phyloP scores from a whole-genome alignment of 1,284 basidiomycete species.

The Paramarasmius palmivorus region DNA sequence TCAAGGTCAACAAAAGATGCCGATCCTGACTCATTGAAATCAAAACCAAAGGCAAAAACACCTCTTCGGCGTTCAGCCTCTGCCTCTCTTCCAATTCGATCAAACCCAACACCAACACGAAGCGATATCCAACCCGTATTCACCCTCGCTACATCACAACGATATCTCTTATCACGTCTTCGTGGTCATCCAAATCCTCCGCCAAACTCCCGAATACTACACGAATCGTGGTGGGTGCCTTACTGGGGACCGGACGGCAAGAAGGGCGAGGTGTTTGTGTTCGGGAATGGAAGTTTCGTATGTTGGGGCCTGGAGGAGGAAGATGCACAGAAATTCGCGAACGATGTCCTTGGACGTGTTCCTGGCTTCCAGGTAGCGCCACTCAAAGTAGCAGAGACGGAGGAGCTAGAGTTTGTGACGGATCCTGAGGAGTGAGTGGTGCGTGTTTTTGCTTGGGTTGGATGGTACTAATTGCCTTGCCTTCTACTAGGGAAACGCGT shows the following conservation, averaged over 20 bases:
- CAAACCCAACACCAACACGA: constrained; percentile 77
- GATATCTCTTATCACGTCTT: constrained; percentile 64
- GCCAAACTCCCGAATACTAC: constrained; percentile 52
- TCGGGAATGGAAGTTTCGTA: constrained; percentile 83
- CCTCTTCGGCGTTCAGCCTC: constrained; percentile 75
- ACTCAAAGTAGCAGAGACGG: constrained; percentile 76
- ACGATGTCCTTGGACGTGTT: constrained; percentile 58
- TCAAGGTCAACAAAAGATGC: constrained; percentile 1
- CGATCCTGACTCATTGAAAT: constrained; percentile 38
- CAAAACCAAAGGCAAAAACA: constrained; percentile 75
- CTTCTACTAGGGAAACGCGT: constrained; percentile 71
- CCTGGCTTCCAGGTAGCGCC: constrained; percentile 60
- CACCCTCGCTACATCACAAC: constrained; percentile 77
- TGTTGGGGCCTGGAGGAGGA: constrained; percentile 86
- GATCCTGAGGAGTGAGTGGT: constrained; percentile 69
- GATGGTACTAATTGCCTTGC: constrained; percentile 9
- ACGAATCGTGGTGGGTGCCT: constrained; percentile 82
- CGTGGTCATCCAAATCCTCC: constrained; percentile 51
- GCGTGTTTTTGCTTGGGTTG: constrained; percentile 17
- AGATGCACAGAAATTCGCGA: constrained; percentile 71
- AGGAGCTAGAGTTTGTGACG: constrained; percentile 88
- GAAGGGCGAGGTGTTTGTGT: constrained; percentile 86
- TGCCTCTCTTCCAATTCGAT: constrained; percentile 75
- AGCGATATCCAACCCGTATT: constrained; percentile 72
- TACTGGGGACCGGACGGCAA: constrained; percentile 59